These are phyloP conservation scores for Aspergillus sclerotiicarbonarius DNA, from an alignment of 495 filamentous ascomycete species.

Conservation along the genomic window DNA sequence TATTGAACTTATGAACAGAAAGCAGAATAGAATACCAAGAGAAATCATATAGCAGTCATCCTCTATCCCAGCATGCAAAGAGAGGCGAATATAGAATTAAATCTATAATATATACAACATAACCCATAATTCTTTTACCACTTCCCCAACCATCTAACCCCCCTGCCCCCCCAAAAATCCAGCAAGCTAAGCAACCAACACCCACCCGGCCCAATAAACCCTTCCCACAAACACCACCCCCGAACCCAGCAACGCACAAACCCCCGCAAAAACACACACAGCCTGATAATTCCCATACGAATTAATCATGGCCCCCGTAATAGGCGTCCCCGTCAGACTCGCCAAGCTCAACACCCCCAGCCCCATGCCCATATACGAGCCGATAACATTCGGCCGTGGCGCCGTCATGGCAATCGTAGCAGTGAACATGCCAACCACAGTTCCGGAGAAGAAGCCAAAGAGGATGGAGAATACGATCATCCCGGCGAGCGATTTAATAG, in stretches of 20 bases:
- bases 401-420: constrained; percentile 23
- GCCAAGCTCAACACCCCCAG: constrained; percentile 20
- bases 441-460: constrained; percentile 57
- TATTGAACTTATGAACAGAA: too few species aligned
- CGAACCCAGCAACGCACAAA: constrained; percentile 16
- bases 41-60: too few species aligned
- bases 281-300: constrained; percentile 17
- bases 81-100: too few species aligned
- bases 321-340: constrained; percentile 28
- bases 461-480: constrained; percentile 53
- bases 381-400: constrained; percentile 41
- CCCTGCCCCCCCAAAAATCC: too few species aligned
- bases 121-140: too few species aligned
- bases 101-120: too few species aligned
- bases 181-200: neutral
- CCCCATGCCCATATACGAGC: constrained; percentile 41
- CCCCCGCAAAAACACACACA: constrained; percentile 22
- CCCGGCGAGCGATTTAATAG: constrained; percentile 39
- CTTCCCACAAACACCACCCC: constrained; percentile 10
- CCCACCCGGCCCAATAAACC: neutral
- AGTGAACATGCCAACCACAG: constrained; percentile 46
- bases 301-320: constrained; percentile 25
- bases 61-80: too few species aligned
- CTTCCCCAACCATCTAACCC: too few species aligned
- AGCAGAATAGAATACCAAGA: too few species aligned